phyloP scores from a whole-genome alignment of 1,284 basidiomycete genomes.

The Inonotus hispidus region DNA sequence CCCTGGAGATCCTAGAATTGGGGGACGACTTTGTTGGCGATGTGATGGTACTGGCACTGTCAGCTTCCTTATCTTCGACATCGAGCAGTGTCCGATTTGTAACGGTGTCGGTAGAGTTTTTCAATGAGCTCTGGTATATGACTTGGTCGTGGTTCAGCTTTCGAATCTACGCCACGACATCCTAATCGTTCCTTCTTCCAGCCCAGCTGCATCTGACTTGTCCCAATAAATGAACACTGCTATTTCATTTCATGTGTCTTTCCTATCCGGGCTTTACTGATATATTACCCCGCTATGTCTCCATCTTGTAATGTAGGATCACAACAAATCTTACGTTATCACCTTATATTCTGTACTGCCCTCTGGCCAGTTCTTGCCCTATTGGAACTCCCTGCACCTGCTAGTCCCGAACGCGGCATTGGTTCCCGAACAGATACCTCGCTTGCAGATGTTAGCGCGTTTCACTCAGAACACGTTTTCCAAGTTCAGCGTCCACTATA shows the following conservation, averaged over 20 bases:
- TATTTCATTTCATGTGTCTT: too few relatives aligned
- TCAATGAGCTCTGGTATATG: neutral
- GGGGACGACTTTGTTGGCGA: conserved; percentile 58
- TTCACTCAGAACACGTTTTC: neutral
- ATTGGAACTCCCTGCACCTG: neutral
- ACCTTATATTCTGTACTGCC: too few relatives aligned
- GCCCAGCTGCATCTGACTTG: too few relatives aligned
- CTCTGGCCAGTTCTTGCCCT: too few relatives aligned
- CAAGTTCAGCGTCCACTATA: neutral
- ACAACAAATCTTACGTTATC: too few relatives aligned
- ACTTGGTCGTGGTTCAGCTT: too few relatives aligned
- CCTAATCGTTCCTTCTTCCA: too few relatives aligned
- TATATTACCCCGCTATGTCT: too few relatives aligned
- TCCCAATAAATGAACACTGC: too few relatives aligned
- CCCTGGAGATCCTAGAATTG: conserved; percentile 67
- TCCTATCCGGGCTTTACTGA: neutral
- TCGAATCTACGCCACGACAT: too few relatives aligned
- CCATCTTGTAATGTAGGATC: too few relatives aligned
- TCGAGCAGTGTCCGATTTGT: conserved; percentile 44
- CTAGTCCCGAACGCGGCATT: neutral
- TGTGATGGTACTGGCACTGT: conserved; percentile 56
- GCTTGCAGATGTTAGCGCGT: neutral
- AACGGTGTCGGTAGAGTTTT: conserved; percentile 56
- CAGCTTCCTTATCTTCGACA: conserved; percentile 51
- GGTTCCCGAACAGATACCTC: neutral